Evolutionary conservation across 805 yeast species (phyloP), one percentile per base, ranked within the genome.

Genomic region (Candida multigemmis): DNA sequence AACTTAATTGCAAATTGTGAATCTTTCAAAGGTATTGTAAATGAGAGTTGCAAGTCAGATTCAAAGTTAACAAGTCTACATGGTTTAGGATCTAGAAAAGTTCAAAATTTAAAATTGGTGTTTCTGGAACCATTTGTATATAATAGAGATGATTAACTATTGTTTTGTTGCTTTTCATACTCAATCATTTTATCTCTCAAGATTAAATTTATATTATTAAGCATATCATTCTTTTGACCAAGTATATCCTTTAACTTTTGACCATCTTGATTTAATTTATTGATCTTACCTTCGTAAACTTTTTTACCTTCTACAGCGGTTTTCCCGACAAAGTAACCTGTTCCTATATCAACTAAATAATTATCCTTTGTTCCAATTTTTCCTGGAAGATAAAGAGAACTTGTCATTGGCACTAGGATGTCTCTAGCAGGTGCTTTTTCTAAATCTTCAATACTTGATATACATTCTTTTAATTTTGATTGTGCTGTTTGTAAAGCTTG

Each of bases 261-360:
- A 5, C 83, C 66, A 50, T 91, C 95, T 35, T 68, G 68, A 32
- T 65, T 73, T 42, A 89, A 57, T 36, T 89, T 87, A 14, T 58
- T 58, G 31, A 86, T 72, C 52, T 91, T 85, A 31, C 61, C 66
- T 33, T 77, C 70, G 50, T 84, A 89, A 44, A 85, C 89, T 29
- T 50, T 53, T 35, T 71, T 60, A 2, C 96, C 79, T 24, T 81
- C 85, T 6, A 59, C 57, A 0, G 73, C 71, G 25, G 53, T 53
- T 53, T 91, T 91, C 47, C 85, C 95, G 11, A 86, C 87, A 48
- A 71, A 91, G 49, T 91, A 91, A 3, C 97, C 97, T 0, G 98
- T 91, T 19, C 98, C 98, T 14, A 91, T 77, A 48, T 91, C 98
- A 7, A 91, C 95, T 48, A 91, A 62, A 42, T 79, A 91, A 32